phyloP scores from a whole-genome alignment of 2,329 filamentous ascomycete genomes.

The Aspergillus luchuensis region DNA sequence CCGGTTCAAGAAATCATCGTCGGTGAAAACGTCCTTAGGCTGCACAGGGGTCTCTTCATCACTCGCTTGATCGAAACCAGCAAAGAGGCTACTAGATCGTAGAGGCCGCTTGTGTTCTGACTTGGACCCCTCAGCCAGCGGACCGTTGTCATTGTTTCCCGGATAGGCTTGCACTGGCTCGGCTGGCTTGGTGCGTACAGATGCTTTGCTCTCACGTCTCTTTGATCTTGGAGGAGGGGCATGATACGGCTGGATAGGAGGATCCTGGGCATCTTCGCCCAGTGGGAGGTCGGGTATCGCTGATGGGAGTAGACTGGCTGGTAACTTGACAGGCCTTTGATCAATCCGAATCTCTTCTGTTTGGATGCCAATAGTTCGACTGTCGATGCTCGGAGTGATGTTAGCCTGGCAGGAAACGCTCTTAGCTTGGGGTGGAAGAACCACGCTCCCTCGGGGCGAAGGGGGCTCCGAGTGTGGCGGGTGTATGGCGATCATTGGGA shows the following conservation, averaged over 20 bases:
- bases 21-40: conserved; percentile 42
- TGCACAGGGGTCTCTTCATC: conserved; percentile 44
- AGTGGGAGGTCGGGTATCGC: conserved; percentile 62
- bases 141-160: conserved; percentile 78
- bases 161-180: conserved; percentile 68
- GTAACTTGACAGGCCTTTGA: conserved; percentile 71
- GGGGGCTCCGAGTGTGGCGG: conserved; percentile 82
- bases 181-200: conserved; percentile 22
- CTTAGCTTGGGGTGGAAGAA: conserved; percentile 79
- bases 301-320: conserved; percentile 76
- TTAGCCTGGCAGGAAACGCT: conserved; percentile 80
- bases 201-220: conserved; percentile 29
- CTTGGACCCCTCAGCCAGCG: conserved; percentile 61
- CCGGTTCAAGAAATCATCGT: conserved; percentile 48
- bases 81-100: conserved; percentile 81
- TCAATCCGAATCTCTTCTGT: conserved; percentile 91
- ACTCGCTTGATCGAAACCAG: conserved; percentile 74
- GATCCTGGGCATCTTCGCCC: conserved; percentile 24
- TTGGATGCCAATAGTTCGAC: conserved; percentile 67
- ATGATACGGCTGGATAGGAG: conserved; percentile 37
- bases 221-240: conserved; percentile 38
- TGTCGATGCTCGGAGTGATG: conserved; percentile 50
- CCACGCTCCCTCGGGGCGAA: conserved; percentile 70
- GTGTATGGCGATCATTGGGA: conserved; percentile 89
- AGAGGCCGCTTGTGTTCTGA: conserved; percentile 68